A percentile compares a stretch with the other conserved stretches of the same genome.
These are phyloP conservation scores for Medicago lupulina DNA, from an alignment of 306 rosid species.

Conservation along the genomic window DNA sequence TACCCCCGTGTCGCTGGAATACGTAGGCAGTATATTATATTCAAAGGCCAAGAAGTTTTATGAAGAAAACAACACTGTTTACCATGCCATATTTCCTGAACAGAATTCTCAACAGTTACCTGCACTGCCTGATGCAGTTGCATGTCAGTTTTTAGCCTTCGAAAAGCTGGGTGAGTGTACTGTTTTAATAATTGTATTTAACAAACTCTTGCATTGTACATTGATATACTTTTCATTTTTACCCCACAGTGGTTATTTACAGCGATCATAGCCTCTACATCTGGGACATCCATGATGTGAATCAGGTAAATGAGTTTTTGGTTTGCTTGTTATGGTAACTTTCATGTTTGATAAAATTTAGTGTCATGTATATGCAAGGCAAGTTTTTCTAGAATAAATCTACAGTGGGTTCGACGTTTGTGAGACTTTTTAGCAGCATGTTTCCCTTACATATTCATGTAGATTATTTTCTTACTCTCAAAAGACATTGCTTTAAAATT, in stretches of 20 bases:
- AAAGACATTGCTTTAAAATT: conserved; percentile 21
- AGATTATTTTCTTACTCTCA: conserved; percentile 22
- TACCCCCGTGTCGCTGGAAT: conserved; percentile 56
- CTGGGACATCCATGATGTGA: conserved; percentile 75
- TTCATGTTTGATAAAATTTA: conserved; percentile 15
- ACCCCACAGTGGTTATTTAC: conserved; percentile 69
- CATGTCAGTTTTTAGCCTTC: conserved; percentile 69
- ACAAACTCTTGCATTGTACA: background rate
- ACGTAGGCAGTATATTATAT: conserved; percentile 57
- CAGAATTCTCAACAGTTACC: conserved; percentile 46
- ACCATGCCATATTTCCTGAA: conserved; percentile 44
- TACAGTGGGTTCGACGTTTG: background rate
- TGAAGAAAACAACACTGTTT: conserved; percentile 42
- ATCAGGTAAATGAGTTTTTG: conserved; percentile 58
- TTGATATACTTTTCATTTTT: conserved; percentile 39
- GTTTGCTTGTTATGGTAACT: conserved; percentile 15
- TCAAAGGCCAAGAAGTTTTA: conserved; percentile 54
- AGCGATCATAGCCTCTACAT: conserved; percentile 69
- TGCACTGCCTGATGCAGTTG: conserved; percentile 76
- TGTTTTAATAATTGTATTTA: conserved; percentile 25
- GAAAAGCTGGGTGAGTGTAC: conserved; percentile 74
- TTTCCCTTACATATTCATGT: background rate
- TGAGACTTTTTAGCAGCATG: background rate
- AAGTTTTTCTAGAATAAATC: background rate
- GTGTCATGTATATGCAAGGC: conserved; percentile 1